These are phyloP conservation scores for cucumber (Cucumis sativus) DNA, from an alignment of 306 rosid species.

Conservation along the genomic window DNA sequence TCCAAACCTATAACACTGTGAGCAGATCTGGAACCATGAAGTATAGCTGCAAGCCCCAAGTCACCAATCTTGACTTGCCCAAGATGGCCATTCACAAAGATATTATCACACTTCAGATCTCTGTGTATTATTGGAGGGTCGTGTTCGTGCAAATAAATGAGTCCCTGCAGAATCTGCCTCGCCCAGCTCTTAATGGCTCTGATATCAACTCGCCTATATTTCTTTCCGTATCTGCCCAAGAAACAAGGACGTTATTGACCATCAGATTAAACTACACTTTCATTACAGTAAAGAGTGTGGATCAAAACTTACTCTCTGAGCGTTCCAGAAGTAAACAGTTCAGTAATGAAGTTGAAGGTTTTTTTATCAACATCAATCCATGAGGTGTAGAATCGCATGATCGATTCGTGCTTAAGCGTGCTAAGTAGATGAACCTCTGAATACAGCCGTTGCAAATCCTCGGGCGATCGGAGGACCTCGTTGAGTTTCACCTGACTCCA, in stretches of 20 bases:
- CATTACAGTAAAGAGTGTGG: neutral
- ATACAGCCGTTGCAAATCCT: slow-evolving; percentile 75
- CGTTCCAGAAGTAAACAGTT: slow-evolving; percentile 81
- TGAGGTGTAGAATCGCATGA: slow-evolving; percentile 66
- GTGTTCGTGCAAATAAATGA: slow-evolving; percentile 60
- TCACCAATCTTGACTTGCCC: slow-evolving; percentile 92
- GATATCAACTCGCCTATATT: slow-evolving; percentile 38
- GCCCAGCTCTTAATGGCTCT: slow-evolving; percentile 76
- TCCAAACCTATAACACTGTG: slow-evolving; percentile 78
- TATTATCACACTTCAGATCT: slow-evolving; percentile 84
- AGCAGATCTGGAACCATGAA: slow-evolving; percentile 55
- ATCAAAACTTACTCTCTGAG: slow-evolving; percentile 61
- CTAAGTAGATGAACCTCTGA: slow-evolving; percentile 91
- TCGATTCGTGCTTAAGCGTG: slow-evolving; percentile 64
- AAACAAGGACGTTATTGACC: neutral
- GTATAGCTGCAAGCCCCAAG: slow-evolving; percentile 75
- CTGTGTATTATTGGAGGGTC: slow-evolving; percentile 85
- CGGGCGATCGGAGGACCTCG: slow-evolving; percentile 53
- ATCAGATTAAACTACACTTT: neutral
- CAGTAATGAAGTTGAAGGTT: slow-evolving; percentile 80
- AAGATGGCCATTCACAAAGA: slow-evolving; percentile 87
- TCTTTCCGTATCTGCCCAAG: slow-evolving; percentile 63
- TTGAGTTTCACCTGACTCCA: slow-evolving; percentile 77
- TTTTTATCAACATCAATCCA: slow-evolving; percentile 62
- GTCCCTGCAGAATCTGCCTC: slow-evolving; percentile 62